Evolutionary conservation across 345 rosid genomes (phyloP), one percentile per base, ranked within the genome.

Genomic region (Alliaria petiolata): DNA sequence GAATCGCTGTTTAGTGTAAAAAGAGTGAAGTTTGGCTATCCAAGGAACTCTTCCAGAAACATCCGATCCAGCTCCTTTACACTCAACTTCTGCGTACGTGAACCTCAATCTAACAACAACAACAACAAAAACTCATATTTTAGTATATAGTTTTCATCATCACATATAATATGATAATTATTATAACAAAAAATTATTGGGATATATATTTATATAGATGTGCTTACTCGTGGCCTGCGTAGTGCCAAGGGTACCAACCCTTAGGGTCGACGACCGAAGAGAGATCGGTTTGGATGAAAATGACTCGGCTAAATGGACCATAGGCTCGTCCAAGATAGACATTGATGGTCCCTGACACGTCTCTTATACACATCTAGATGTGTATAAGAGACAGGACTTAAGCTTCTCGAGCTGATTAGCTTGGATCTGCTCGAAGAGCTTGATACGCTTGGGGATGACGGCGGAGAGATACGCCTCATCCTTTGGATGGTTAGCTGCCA

Each of bases 391-490:
- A 81, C 3, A 83, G 79, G 92, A 85, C 62, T 81, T 80, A 12
- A 85, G 81, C 39, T 80, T 82, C 35, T 84, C 70, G 36, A 80
- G 81, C 59, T 87, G 98, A 67, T 81, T 64, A 1, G 93, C 78
- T 64, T 87, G 85, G 76, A 92, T 80, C 68, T 84, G 61, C 83
- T 87, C 82, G 75, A 93, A 93, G 64, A 89, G 80, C 45, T 52
- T 61, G 77, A 90, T 82, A 35, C 98, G 89, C 46, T 90, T 89
- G 8, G 87, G 83, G 42, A 93, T 85, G 3, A 82, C 87, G 8
- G 71, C 70, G 6, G 62, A 35, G n/a, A 90, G 88, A 77, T 90
- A 90, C 17, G 54, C 78, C 3, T 86, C 89, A 72, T 89, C 92
- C 64, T 83, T 90, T 14, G 80, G 74, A 33, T 79, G 80, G 50